Evolutionary conservation across 169 alveolate species (phyloP).

Genomic region (Ichthyophthirius multifiliis): DNA sequence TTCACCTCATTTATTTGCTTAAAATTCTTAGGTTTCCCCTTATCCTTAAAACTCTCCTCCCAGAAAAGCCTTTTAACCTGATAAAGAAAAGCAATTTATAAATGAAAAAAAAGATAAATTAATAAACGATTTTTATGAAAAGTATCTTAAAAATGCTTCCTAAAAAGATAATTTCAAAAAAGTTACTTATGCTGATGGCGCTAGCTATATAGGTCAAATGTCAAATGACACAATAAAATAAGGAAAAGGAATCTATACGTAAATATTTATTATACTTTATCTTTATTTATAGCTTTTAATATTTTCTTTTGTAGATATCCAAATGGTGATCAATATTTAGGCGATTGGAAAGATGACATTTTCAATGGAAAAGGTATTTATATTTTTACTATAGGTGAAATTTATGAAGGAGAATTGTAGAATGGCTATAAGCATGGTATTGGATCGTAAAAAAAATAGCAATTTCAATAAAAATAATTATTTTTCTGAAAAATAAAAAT

Average conservation of each 20-base stretch:
- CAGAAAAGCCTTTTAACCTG: not conserved
- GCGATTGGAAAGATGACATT: constrained; percentile 49
- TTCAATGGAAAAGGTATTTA: constrained; percentile 42
- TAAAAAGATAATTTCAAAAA: not conserved
- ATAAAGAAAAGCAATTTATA: not conserved
- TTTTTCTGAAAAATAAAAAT: too few species aligned
- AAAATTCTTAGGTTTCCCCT: too few species aligned
- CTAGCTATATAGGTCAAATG: constrained; percentile 1
- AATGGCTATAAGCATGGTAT: constrained; percentile 36
- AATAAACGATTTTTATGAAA: not conserved
- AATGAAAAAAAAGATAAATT: not conserved
- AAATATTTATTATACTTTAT: not conserved
- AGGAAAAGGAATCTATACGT: constrained; percentile 11
- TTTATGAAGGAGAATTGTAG: constrained; percentile 33
- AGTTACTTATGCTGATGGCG: constrained; percentile 14
- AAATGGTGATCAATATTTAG: constrained; percentile 33
- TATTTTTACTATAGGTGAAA: constrained; percentile 32
- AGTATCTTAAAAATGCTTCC: not conserved
- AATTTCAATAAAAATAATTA: too few species aligned
- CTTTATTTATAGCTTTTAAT: not conserved
- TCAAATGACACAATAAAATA: not conserved
- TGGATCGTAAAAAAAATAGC: not conserved
- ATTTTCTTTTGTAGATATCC: not conserved
- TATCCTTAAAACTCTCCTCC: constrained; percentile 29
- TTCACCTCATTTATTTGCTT: too few species aligned